Conservation (phyloP, 2,329 filamentous ascomycete species). For the Xylariaceae sp. region DNA sequence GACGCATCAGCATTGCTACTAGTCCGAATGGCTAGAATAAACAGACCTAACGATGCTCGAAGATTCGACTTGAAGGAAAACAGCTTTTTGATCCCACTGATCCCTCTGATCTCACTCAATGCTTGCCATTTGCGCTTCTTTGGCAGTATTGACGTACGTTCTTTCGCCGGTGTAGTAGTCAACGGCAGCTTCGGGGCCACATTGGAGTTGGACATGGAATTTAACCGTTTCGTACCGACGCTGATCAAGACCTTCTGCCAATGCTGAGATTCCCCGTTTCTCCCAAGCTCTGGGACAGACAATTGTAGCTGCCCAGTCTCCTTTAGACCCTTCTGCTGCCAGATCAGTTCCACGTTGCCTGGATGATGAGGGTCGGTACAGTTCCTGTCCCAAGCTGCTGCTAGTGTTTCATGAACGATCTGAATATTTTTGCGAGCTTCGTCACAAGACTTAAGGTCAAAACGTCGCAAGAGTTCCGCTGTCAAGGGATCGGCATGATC, state of each 20-base stretch:
- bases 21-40: not conserved
- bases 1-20: not conserved
- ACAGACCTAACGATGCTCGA: not conserved
- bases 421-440: constrained; percentile 1
- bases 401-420: constrained; percentile 10
- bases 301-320: not conserved
- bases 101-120: too few relatives aligned
- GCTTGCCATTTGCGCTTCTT: too few relatives aligned
- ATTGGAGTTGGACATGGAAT: not conserved
- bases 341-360: constrained; percentile 11
- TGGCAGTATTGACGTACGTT: not conserved
- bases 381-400: constrained; percentile 3
- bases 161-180: not conserved
- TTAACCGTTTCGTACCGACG: not conserved
- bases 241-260: constrained; percentile 5
- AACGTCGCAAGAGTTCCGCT: not conserved
- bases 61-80: not conserved
- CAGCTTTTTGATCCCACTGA: too few relatives aligned
- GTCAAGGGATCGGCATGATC: constrained; percentile 4
- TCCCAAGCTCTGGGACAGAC: not conserved
- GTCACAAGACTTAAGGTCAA: constrained; percentile 2
- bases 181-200: not conserved
- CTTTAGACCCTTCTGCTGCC: constrained; percentile 1
- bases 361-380: constrained; percentile 3
- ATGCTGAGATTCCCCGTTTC: not conserved